Base-by-base conservation (phyloP, 2,329 filamentous ascomycete species). In the Plenodomus lindquistii region DNA sequence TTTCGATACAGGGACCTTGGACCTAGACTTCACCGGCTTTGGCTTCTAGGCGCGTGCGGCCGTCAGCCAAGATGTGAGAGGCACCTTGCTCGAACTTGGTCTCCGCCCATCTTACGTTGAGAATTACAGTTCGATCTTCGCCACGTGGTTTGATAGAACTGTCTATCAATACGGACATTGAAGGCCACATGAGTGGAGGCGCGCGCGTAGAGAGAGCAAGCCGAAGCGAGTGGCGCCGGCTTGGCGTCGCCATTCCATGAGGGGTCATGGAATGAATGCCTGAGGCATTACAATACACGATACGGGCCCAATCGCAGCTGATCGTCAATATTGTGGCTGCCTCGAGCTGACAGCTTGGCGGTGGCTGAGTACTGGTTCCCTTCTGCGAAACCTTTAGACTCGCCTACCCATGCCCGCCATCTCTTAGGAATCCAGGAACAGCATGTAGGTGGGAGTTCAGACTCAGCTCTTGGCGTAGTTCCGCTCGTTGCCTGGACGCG, bases 351-450 rank as follows among this genome's bases (percentile, higher is more conserved):
- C 10, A 15, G 15, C 27, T 31, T 15, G 27, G 27, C 27, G 11
- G 11, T 13, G 27, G 27, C 6, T 7, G 27, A 31, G 27, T 13
- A 7, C 15, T 31, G 22, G 11, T 24, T 11, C 27, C 15, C 11
- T 24, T 31, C 27, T 4, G 4, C 27, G 15, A 31, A 31, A 8
- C 9, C 10, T 15, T 8, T 4, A 11, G 18, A 10, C 35, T 44
- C 41, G 41, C 35, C 35, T 44, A 37, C 41, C 41, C 41, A n/a
- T 44, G 41, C 18, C 37, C 29, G 17, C 20, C 15, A 15, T 22
- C 41, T n/a, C 19, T 31, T 44, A 16, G 20, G 34, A 16, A 11
- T 38, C 31, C 37, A n/a, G 34, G 10, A 29, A 19, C 34, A 21
- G 18, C 40, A 36, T 36, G 29, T 19, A 36, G n/a, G 41, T 36